Conservation (phyloP, 345 rosid species). For the Linum trigynum region DNA sequence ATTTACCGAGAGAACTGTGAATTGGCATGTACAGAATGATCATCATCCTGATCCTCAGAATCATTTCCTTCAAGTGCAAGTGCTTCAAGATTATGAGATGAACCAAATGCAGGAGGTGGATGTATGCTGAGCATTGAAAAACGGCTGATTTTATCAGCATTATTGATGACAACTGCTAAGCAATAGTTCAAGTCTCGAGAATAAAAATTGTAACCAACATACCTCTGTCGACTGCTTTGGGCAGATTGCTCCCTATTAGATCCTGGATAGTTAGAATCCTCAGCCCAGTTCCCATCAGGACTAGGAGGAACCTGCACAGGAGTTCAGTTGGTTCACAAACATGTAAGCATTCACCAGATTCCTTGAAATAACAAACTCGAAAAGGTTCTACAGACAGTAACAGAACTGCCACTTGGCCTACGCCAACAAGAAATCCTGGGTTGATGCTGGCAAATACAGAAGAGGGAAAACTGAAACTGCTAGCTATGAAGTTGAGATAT, state of each 20-base stretch:
- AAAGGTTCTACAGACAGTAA: background rate
- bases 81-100: constrained; percentile 90
- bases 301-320: constrained; percentile 56
- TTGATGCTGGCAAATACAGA: constrained; percentile 6
- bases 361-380: background rate
- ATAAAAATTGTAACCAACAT: constrained; percentile 6
- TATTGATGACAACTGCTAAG: constrained; percentile 4
- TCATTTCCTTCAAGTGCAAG: constrained; percentile 60
- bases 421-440: background rate
- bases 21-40: constrained; percentile 71
- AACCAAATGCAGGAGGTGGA: constrained; percentile 98
- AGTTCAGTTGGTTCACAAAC: constrained; percentile 17
- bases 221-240: constrained; percentile 47
- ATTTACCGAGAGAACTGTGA: constrained; percentile 52
- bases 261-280: constrained; percentile 27
- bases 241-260: constrained; percentile 20
- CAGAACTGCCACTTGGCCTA: too few relatives aligned
- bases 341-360: background rate
- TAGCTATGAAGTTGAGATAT: background rate
- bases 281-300: constrained; percentile 36
- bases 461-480: constrained; percentile 7
- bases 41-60: constrained; percentile 44
- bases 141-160: constrained; percentile 15
- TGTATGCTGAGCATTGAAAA: constrained; percentile 58
- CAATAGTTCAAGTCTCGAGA: background rate